Base-by-base conservation (phyloP, 225 moss, liverwort and hornwort species). In the Bryum argenteum region DNA sequence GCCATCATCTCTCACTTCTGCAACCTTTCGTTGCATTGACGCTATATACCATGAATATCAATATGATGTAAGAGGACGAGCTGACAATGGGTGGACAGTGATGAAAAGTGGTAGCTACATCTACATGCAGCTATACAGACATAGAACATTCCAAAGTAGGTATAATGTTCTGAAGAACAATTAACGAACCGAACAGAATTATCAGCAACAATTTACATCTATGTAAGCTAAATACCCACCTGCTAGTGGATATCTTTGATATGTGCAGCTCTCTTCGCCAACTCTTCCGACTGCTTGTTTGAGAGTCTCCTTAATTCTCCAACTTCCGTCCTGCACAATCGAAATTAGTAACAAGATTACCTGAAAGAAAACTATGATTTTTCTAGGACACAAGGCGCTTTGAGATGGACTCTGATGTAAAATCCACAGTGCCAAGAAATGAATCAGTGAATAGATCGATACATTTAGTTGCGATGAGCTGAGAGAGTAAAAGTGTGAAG, bases 241-340 rank as follows among this genome's bases (percentile, higher is more conserved):
- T 81, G 85, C 65, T 77, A 51, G 52, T 71, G 51, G 58, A 78
- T 69, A 54, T 89, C 81, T 41, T 66, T 77, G 22, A 91, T 83
- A n/a, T 83, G 79, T 19, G 83, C 79, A 60, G 38, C 58, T 80
- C 81, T 85, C 71, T 78, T 74, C 50, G 63, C 55, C 73, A 88
- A 74, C 67, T 85, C 85, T 53, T 81, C 59, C 22, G 66, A 67
- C 70, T 83, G 85, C 16, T 63, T 61, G 47, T 57, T 70, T 2
- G 82, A 72, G 50, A 78, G 75, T 64, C 85, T 80, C 72, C 68
- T 82, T 16, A 83, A 73, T 63, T 88, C 85, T 73, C 85, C 88
- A 67, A 77, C 75, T 72, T 88, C 80, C 78, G 91, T 76, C 67
- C 90, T 84, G 87, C 78, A 78, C 83, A 74, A 12, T 21, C 78